A percentile compares a stretch with the other conserved stretches of the same genome.
phyloP scores from a whole-genome alignment of 2,329 filamentous ascomycete genomes.

The Verticillium longisporum region DNA sequence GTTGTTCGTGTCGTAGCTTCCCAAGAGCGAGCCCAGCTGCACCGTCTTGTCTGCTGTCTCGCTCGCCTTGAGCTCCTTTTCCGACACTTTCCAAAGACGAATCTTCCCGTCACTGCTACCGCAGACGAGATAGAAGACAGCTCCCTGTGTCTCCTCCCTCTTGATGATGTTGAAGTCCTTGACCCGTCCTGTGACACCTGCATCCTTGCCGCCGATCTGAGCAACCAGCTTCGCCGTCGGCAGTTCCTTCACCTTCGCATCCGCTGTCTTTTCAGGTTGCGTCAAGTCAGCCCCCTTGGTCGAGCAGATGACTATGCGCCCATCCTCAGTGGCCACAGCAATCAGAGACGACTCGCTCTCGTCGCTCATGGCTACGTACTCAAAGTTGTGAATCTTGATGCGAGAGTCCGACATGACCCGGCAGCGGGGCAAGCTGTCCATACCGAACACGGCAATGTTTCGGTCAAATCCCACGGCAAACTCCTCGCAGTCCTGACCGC shows the following conservation, averaged over 20 bases:
- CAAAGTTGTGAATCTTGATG: conserved; percentile 79
- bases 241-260: conserved; percentile 26
- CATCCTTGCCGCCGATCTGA: conserved; percentile 69
- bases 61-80: conserved; percentile 26
- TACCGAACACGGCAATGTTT: conserved; percentile 77
- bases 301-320: conserved; percentile 76
- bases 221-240: conserved; percentile 61
- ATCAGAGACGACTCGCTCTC: conserved; percentile 50
- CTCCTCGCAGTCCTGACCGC: conserved; percentile 70
- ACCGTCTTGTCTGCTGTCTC: conserved; percentile 19
- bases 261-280: conserved; percentile 12
- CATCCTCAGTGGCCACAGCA: conserved; percentile 83
- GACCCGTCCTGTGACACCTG: conserved; percentile 63
- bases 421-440: conserved; percentile 78
- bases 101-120: conserved; percentile 81
- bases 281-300: conserved; percentile 47
- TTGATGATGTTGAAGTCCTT: conserved; percentile 77
- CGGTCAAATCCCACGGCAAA: conserved; percentile 87
- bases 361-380: conserved; percentile 55
- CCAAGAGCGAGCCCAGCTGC: conserved; percentile 59
- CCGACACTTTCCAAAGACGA: conserved; percentile 63
- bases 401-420: conserved; percentile 59
- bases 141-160: conserved; percentile 26
- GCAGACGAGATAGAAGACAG: conserved; percentile 54
- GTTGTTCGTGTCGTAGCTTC: conserved; percentile 76